Evolutionary conservation across 2,329 filamentous ascomycete species (phyloP), one percentile per base, ranked within the genome.

Genomic region (Onygenales sp.): DNA sequence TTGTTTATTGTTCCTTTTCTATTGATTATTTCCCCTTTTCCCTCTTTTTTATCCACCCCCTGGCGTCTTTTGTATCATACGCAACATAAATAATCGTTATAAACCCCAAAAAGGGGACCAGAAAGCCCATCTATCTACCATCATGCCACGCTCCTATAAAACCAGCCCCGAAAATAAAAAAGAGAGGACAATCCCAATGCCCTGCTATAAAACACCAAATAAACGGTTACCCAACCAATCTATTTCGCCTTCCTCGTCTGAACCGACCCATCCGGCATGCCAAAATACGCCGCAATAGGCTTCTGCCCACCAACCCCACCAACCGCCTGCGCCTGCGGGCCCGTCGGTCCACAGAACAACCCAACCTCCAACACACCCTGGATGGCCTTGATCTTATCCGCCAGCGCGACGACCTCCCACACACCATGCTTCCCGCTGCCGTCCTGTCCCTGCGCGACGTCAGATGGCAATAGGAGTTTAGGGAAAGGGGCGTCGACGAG

Each of bases 281-380:
- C 93, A 71, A 97, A 98, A 74, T 97, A 98, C 27, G 89, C 91
- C 32, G 90, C 90, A 10, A 96, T 80, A 0, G 93, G 93, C 73
- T 92, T 95, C 74, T 96, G 89, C 0, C 88, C 90, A 47, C 87
- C 85, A 47, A 82, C 72, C 52, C 78, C 75, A 58, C 82, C 77
- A 54, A 78, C 75, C 52, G 78, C 74, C 42, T 79, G 80, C 55
- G 82, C 80, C 67, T 94, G 77, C 13, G 81, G 74, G 0, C 92
- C 92, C 56, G 92, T 91, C 63, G 84, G 67, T 3, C 92, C 92
- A 42, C 84, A 82, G 74, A 98, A 98, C 45, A 98, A 78, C 11
- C 93, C 93, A 32, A 94, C 91, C 66, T 95, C 93, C 51, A 96
- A 77, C 7, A 98, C 88, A 49, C 93, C 93, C 1, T 87, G 85